Evolutionary conservation across 257 asterid genomes (phyloP).

Genomic region (Galeopsis tetrahit): DNA sequence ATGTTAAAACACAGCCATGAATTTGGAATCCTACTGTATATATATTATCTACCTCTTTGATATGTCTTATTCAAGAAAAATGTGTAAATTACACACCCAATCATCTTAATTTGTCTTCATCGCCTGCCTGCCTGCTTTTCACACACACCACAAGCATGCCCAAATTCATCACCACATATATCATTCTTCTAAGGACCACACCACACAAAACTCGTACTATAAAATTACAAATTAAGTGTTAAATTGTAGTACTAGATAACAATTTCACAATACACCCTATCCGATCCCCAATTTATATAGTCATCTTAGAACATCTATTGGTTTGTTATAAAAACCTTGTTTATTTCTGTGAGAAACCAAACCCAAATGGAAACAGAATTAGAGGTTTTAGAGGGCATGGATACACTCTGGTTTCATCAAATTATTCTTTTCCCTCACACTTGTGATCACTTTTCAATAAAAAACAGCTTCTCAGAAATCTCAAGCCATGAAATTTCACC

Average conservation of each 20-base stretch:
- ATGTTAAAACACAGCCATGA: neutral
- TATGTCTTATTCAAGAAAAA: neutral
- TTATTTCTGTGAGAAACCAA: neutral
- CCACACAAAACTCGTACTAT: too few relatives aligned
- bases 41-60: neutral
- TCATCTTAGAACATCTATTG: neutral
- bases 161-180: conserved; percentile 42
- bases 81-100: neutral
- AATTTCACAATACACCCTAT: neutral
- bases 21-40: neutral
- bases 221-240: too few relatives aligned
- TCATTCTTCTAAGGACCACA: neutral
- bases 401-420: conserved; percentile 58
- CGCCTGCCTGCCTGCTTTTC: neutral
- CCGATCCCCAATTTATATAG: neutral
- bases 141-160: neutral
- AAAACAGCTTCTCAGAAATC: neutral
- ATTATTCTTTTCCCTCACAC: neutral
- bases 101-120: neutral
- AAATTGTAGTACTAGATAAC: too few relatives aligned
- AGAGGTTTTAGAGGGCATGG: conserved; percentile 51
- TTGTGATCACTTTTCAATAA: neutral
- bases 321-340: conserved; percentile 12
- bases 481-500: neutral
- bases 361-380: conserved; percentile 51